Evolutionary conservation across 1,284 basidiomycete genomes (phyloP).

Genomic region (Cutaneotrichosporon spelunceum): DNA sequence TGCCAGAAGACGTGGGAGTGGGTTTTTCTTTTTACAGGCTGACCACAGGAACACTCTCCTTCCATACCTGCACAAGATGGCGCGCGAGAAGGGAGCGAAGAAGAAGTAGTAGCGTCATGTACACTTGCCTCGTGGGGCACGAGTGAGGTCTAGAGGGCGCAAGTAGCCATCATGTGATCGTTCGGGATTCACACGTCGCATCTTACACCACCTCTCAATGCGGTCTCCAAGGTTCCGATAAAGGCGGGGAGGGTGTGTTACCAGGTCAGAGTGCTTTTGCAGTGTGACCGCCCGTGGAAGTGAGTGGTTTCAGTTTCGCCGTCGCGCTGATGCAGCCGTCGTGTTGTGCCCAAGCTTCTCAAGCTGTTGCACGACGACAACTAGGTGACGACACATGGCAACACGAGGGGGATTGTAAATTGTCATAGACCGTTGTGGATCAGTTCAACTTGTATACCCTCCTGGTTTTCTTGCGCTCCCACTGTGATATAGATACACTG

Average conservation of each 20-base stretch:
- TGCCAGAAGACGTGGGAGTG: slow-evolving; percentile 20
- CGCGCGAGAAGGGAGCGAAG: slow-evolving; percentile 11
- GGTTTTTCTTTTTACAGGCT: slow-evolving; percentile 9
- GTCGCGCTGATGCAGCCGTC: slow-evolving; percentile 9
- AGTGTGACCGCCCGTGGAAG: slow-evolving; percentile 8
- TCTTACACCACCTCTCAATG: neutral
- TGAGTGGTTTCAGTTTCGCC: neutral
- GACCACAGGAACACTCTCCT: slow-evolving; percentile 13
- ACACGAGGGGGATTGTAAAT: neutral
- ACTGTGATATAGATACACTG: slow-evolving; percentile 2
- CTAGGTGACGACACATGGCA: too few species aligned
- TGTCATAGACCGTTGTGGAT: neutral
- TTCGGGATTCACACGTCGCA: too few species aligned
- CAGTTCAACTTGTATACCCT: neutral
- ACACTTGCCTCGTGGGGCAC: neutral
- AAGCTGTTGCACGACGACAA: neutral
- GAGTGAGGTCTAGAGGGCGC: neutral
- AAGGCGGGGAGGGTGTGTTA: slow-evolving; percentile 3
- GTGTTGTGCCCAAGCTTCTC: slow-evolving; percentile 2
- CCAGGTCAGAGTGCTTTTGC: slow-evolving; percentile 1
- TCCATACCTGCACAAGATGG: slow-evolving; percentile 9
- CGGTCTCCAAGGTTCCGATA: neutral
- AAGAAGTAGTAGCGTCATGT: neutral
- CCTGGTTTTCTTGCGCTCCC: too few species aligned
- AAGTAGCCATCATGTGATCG: neutral